Evolutionary conservation across 257 asterid genomes (phyloP).

Genomic region (Scutellaria minor): DNA sequence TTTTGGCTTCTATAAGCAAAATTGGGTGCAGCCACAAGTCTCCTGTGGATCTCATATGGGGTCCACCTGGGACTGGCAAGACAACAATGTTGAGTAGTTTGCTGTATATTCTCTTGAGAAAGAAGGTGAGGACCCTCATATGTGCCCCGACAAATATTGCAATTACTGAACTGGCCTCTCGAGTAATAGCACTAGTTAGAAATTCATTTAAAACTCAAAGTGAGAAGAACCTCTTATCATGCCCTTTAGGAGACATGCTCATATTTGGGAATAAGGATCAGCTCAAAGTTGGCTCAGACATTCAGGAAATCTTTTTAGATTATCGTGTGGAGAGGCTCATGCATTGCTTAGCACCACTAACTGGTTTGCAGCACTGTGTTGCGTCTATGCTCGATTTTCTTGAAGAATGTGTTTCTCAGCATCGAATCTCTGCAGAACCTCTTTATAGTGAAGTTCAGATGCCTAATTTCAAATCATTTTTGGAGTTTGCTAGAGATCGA

Average conservation of each 20-base stretch:
- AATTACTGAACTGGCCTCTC: slow-evolving; percentile 50
- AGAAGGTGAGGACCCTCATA: slow-evolving; percentile 49
- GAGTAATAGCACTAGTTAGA: slow-evolving; percentile 41
- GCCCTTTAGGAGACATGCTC: slow-evolving; percentile 49
- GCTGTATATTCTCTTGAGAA: slow-evolving; percentile 45
- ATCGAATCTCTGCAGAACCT: slow-evolving; percentile 34
- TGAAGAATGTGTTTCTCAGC: slow-evolving; percentile 44
- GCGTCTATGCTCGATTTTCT: slow-evolving; percentile 47
- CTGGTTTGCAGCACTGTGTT: slow-evolving; percentile 47
- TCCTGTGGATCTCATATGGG: slow-evolving; percentile 54
- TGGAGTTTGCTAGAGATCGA: slow-evolving; percentile 47
- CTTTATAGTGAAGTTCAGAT: slow-evolving; percentile 16
- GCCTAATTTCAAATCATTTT: slow-evolving; percentile 26
- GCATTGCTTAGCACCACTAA: slow-evolving; percentile 37
- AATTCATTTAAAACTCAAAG: slow-evolving; percentile 30
- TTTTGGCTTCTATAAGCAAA: slow-evolving; percentile 39
- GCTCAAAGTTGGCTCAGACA: slow-evolving; percentile 41
- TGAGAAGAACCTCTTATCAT: not conserved
- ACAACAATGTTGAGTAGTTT: slow-evolving; percentile 49
- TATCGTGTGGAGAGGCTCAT: slow-evolving; percentile 46
- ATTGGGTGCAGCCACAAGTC: slow-evolving; percentile 35
- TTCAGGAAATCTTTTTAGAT: slow-evolving; percentile 47
- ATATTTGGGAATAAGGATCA: slow-evolving; percentile 51
- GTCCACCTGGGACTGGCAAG: slow-evolving; percentile 79
- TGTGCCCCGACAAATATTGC: slow-evolving; percentile 78